phyloP scores from a whole-genome alignment of 306 rosid genomes.

The Coriaria nepalensis region DNA sequence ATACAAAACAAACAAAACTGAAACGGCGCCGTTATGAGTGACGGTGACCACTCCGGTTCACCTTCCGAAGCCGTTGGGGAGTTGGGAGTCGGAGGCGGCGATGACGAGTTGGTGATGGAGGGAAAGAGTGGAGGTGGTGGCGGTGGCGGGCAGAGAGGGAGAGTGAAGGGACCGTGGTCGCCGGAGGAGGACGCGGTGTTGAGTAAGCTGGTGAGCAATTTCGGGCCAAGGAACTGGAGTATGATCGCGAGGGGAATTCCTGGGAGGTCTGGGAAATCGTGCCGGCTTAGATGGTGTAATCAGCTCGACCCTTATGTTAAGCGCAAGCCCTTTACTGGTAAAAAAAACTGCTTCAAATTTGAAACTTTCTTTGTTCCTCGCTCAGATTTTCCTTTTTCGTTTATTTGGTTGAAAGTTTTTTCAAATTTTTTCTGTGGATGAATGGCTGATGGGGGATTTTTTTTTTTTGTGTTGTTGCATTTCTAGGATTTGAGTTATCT shows the following conservation, averaged over 20 bases:
- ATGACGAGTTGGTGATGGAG: not conserved
- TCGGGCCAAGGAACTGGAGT: constrained; percentile 76
- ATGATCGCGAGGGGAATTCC: constrained; percentile 65
- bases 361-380: not conserved
- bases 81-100: constrained; percentile 4
- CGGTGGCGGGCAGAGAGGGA: constrained; percentile 8
- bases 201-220: constrained; percentile 43
- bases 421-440: not conserved
- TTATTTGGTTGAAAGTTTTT: not conserved
- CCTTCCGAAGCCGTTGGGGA: constrained; percentile 1
- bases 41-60: constrained; percentile 7
- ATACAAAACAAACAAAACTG: constrained; percentile 10
- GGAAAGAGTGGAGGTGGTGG: constrained; percentile 3
- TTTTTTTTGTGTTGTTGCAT: not conserved
- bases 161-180: constrained; percentile 72
- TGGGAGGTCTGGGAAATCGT: constrained; percentile 71
- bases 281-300: constrained; percentile 87
- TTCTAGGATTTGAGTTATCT: too few species aligned
- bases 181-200: constrained; percentile 43
- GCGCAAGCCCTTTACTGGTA: constrained; percentile 79
- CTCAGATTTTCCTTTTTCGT: not conserved
- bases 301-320: constrained; percentile 67
- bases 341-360: constrained; percentile 2
- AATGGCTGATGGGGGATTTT: not conserved
- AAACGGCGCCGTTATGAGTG: constrained; percentile 8